Conservation (phyloP, 768 basidiomycete species). For the Obba rivulosa region DNA sequence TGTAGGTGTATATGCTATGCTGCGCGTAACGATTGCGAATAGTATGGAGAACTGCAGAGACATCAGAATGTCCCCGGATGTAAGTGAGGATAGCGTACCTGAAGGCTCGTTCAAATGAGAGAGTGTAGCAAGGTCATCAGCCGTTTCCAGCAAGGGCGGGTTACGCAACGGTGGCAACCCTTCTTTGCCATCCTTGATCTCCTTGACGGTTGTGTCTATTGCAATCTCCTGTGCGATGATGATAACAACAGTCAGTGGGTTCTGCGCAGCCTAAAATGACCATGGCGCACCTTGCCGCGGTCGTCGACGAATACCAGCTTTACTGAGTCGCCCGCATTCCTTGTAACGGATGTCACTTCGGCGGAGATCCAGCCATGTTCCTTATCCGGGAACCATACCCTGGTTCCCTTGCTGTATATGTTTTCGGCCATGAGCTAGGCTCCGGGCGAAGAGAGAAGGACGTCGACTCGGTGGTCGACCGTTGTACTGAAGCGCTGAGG, state of each 20-base stretch:
- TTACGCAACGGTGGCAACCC: slow-evolving; percentile 91
- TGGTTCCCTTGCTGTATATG: slow-evolving; percentile 85
- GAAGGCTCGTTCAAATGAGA: slow-evolving; percentile 98
- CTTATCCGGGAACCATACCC: slow-evolving; percentile 92
- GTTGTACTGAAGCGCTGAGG: too few relatives aligned
- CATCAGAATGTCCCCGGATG: neutral
- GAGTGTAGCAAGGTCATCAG: slow-evolving; percentile 96
- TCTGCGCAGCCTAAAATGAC: slow-evolving; percentile 8
- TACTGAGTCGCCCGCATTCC: slow-evolving; percentile 66
- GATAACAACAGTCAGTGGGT: neutral
- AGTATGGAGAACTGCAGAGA: slow-evolving; percentile 78
- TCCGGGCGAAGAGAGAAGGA: neutral
- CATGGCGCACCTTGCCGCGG: slow-evolving; percentile 71
- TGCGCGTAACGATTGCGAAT: slow-evolving; percentile 96
- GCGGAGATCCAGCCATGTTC: slow-evolving; percentile 93
- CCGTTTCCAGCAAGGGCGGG: slow-evolving; percentile 92
- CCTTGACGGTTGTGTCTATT: slow-evolving; percentile 73
- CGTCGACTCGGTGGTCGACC: too few relatives aligned
- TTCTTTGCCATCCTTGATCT: slow-evolving; percentile 74
- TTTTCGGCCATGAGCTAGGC: slow-evolving; percentile 70
- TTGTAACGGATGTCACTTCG: slow-evolving; percentile 65
- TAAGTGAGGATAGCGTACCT: slow-evolving; percentile 44
- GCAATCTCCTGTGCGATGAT: slow-evolving; percentile 55
- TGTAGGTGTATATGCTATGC: slow-evolving; percentile 98
- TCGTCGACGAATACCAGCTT: slow-evolving; percentile 86